phyloP scores from a whole-genome alignment of 106 monocot genomes.

The Dendrobium chrysotoxum region DNA sequence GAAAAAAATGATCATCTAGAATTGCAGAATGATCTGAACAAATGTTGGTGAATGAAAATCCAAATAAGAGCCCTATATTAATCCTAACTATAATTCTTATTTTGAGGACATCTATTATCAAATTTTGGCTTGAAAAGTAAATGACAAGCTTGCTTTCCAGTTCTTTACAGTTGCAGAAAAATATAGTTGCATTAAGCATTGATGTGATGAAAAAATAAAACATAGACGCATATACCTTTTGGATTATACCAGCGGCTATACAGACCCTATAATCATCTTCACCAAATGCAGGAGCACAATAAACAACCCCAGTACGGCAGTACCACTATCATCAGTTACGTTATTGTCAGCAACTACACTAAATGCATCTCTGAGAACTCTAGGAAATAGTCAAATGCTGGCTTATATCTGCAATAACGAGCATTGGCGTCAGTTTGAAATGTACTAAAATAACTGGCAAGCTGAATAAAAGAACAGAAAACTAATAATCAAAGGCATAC shows the following conservation, averaged over 20 bases:
- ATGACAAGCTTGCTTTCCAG: not conserved
- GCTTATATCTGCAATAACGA: constrained; percentile 58
- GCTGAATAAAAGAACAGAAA: not conserved
- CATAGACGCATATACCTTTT: constrained; percentile 44
- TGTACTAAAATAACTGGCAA: not conserved
- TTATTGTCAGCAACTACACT: constrained; percentile 76
- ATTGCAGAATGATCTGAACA: not conserved
- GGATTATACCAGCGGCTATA: constrained; percentile 56
- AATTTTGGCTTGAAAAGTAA: not conserved
- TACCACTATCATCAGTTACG: constrained; percentile 96
- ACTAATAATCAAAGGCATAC: too few species aligned
- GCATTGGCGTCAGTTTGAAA: not conserved
- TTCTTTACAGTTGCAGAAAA: not conserved
- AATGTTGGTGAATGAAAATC: not conserved
- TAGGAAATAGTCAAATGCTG: constrained; percentile 84
- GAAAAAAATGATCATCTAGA: not conserved
- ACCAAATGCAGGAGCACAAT: constrained; percentile 98
- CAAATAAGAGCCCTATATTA: not conserved
- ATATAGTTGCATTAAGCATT: not conserved
- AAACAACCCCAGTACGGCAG: constrained; percentile 95
- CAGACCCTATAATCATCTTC: constrained; percentile 99
- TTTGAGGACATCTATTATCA: not conserved
- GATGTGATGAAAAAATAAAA: not conserved
- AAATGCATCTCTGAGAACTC: constrained; percentile 66
- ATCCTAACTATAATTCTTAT: not conserved